Conservation (phyloP, 2,329 filamentous ascomycete genomes). For the Paramyrothecium sp. region DNA sequence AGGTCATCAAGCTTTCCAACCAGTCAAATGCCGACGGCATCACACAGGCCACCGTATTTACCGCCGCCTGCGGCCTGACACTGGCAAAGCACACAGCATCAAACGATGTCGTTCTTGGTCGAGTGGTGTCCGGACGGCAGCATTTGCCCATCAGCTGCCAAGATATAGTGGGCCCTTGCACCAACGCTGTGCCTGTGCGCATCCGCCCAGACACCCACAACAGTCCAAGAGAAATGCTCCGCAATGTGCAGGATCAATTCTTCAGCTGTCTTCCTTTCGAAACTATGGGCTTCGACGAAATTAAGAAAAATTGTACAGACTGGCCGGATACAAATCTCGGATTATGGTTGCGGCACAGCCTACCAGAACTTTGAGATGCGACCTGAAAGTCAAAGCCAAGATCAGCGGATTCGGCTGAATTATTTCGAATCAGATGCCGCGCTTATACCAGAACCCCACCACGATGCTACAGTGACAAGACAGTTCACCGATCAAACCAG, state of each 20-base stretch:
- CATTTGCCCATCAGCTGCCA: constrained; percentile 5
- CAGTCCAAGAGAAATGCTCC: neutral
- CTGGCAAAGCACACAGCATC: neutral
- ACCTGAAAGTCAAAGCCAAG: no score
- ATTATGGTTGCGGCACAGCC: constrained; percentile 1
- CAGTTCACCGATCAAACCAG: no score
- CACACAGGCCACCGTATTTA: constrained; percentile 11
- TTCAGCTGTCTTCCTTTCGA: constrained; percentile 5
- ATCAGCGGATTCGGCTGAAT: no score
- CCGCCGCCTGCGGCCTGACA: constrained; percentile 6
- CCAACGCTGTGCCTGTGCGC: constrained; percentile 8
- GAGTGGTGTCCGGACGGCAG: constrained; percentile 9
- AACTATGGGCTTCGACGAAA: constrained; percentile 7
- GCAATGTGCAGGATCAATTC: constrained; percentile 8
- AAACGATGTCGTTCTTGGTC: constrained; percentile 9
- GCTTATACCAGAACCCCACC: no score
- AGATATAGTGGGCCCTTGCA: constrained; percentile 8
- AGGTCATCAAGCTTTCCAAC: neutral
- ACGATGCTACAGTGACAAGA: no score
- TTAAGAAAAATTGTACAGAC: constrained; percentile 9
- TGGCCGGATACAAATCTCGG: constrained; percentile 1
- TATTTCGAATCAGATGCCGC: no score
- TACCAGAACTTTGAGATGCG: constrained; percentile 3
- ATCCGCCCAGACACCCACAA: neutral
- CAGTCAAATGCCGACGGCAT: constrained; percentile 1